A percentile compares a stretch with the other conserved stretches of the same genome.
These are phyloP conservation scores for Colletotrichum filicis DNA, from an alignment of 2,329 filamentous ascomycete genomes.

Conservation along the genomic window DNA sequence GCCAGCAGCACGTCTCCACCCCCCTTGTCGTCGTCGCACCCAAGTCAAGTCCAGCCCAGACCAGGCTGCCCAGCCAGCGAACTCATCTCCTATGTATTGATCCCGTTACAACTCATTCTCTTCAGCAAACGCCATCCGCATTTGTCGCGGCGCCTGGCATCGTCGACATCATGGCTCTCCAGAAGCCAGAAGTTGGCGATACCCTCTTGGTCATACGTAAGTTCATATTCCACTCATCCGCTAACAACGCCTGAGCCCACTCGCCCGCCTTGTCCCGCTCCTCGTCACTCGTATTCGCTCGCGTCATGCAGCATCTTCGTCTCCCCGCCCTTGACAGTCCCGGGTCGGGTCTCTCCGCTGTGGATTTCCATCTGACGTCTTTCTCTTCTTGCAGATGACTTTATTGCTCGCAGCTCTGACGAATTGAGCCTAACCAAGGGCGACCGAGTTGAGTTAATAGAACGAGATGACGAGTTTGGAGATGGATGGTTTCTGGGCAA, in stretches of 20 bases:
- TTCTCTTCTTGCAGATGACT: constrained; percentile 75
- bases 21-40: constrained; percentile 25
- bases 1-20: constrained; percentile 15
- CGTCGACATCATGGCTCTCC: constrained; percentile 54
- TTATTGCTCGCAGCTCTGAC: constrained; percentile 89
- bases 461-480: constrained; percentile 88
- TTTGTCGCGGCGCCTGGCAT: constrained; percentile 33
- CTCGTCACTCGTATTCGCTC: background rate
- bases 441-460: constrained; percentile 84
- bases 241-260: constrained; percentile 8
- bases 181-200: constrained; percentile 72
- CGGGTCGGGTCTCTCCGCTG: background rate
- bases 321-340: constrained; percentile 24
- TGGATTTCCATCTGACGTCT: constrained; percentile 4
- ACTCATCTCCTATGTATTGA: constrained; percentile 35
- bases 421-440: constrained; percentile 90
- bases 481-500: constrained; percentile 87
- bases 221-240: constrained; percentile 43
- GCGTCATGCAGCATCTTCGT: constrained; percentile 21
- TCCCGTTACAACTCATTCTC: constrained; percentile 30
- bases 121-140: constrained; percentile 36
- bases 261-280: constrained; percentile 10
- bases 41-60: constrained; percentile 31
- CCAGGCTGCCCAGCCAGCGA: constrained; percentile 33
- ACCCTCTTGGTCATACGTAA: constrained; percentile 78